phyloP scores from a whole-genome alignment of 257 asterid genomes.

The Solanum chiquidenum region DNA sequence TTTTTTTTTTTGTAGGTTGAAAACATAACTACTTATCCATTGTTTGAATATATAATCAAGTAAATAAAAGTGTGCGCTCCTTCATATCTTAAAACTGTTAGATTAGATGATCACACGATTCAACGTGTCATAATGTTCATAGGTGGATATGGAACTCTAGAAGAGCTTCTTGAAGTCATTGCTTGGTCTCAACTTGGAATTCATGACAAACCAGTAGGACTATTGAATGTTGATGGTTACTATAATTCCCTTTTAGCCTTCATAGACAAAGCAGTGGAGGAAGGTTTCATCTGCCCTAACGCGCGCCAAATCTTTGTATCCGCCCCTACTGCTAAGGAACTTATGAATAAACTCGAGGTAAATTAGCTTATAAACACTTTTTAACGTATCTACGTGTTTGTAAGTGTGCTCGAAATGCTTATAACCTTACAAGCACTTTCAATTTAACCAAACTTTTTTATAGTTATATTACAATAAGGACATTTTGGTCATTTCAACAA shows the following conservation, averaged over 20 bases:
- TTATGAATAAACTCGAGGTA: slow-evolving; percentile 25
- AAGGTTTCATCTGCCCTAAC: slow-evolving; percentile 26
- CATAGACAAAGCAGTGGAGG: slow-evolving; percentile 30
- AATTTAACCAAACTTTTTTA: too few species aligned
- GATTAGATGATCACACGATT: not conserved
- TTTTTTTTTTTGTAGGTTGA: not conserved
- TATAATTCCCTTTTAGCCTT: slow-evolving; percentile 22
- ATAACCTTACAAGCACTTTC: not conserved
- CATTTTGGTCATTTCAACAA: not conserved
- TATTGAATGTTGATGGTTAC: slow-evolving; percentile 29
- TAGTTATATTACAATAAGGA: too few species aligned
- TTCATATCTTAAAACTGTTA: not conserved
- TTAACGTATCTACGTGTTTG: not conserved
- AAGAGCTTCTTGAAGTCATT: slow-evolving; percentile 31
- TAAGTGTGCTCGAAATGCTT: not conserved
- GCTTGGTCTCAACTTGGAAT: slow-evolving; percentile 41
- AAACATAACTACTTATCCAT: not conserved
- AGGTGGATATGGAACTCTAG: slow-evolving; percentile 38
- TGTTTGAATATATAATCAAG: not conserved
- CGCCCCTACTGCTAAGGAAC: slow-evolving; percentile 22
- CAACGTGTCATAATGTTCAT: not conserved
- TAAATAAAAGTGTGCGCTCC: not conserved
- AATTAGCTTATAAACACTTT: not conserved
- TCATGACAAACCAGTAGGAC: slow-evolving; percentile 36
- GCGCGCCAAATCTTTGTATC: slow-evolving; percentile 35